Base-by-base conservation (phyloP, 208 protist species). In the Leptomonas seymouri region DNA sequence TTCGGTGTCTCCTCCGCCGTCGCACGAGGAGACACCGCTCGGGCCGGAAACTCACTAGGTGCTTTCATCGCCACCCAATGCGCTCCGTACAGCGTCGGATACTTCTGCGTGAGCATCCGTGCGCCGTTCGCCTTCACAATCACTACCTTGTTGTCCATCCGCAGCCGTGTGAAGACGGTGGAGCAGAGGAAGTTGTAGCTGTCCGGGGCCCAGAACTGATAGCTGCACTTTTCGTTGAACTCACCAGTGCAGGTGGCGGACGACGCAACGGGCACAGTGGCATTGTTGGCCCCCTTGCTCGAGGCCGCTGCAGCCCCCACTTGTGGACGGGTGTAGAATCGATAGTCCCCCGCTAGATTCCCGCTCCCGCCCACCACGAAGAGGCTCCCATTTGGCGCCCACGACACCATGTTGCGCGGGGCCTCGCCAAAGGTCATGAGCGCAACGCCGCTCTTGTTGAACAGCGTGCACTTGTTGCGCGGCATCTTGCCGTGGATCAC, bases 401-500 rank as follows among this genome's bases (percentile, higher is more conserved):
- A 97, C 49, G 72, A 23, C 39, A 81, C 86, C 65, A 88, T 83
- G 77, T 97, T 97, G 25, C 91, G 85, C 41, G 93, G 91, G 3
- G 84, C 87, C 76, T 93, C 87, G 48, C 84, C 86, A 67, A 97
- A 95, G 9, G 85, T 94, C 74, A 94, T 78, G 21, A 95, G 76
- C n/a, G 86, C 81, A 14, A 89, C 76, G 51, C 90, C 90, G 45
- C 71, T 73, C 60, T 86, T 93, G 76, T 80, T 86, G 71, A 90
- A 96, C 12, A 97, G 74, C 12, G 91, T 97, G 39, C 91, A 91
- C 76, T 93, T 95, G 67, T 97, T 97, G 21, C 80, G 76, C 12
- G 91, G 91, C 91, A 97, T 97, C 48, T 79, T 90, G 11, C 93
- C 94, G 67, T 97, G 91, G 14, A 98, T 74, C 11, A 95, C 87